These are phyloP conservation scores for Myrica gale DNA, from an alignment of 306 rosid genomes.

Conservation along the genomic window DNA sequence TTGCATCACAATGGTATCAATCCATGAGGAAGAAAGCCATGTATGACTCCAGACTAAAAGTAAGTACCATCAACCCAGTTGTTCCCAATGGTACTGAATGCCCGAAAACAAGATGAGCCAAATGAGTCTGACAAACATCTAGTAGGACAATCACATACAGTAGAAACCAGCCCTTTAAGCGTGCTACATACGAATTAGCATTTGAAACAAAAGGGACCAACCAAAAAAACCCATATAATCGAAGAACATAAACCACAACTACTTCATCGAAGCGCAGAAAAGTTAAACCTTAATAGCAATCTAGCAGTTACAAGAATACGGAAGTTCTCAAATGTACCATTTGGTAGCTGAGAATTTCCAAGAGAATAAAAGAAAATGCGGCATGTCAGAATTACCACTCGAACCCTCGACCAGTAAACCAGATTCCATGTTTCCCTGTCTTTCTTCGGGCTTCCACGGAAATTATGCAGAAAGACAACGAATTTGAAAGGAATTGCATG, in stretches of 20 bases:
- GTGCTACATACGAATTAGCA: neutral
- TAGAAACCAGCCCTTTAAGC: neutral
- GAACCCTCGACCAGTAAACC: neutral
- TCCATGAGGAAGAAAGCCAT: neutral
- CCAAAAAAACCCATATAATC: neutral
- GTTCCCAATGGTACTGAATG: neutral
- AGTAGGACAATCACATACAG: neutral
- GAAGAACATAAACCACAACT: neutral
- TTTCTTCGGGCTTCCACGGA: neutral
- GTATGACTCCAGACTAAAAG: neutral
- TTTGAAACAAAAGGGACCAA: neutral
- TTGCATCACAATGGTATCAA: neutral
- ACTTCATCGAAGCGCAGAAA: neutral
- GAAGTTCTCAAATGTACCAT: neutral
- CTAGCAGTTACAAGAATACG: neutral
- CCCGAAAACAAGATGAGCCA: neutral
- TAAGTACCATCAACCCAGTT: neutral
- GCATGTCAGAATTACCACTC: neutral
- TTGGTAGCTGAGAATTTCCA: neutral
- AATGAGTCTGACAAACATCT: neutral
- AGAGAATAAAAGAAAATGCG: neutral
- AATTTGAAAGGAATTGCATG: neutral
- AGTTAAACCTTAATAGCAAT: neutral
- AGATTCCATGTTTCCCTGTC: constrained; percentile 15
- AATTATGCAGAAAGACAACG: constrained; percentile 2